These are phyloP conservation scores for Plasmopara halstedii DNA, from an alignment of 352 stramenopile genomes.

Conservation along the genomic window DNA sequence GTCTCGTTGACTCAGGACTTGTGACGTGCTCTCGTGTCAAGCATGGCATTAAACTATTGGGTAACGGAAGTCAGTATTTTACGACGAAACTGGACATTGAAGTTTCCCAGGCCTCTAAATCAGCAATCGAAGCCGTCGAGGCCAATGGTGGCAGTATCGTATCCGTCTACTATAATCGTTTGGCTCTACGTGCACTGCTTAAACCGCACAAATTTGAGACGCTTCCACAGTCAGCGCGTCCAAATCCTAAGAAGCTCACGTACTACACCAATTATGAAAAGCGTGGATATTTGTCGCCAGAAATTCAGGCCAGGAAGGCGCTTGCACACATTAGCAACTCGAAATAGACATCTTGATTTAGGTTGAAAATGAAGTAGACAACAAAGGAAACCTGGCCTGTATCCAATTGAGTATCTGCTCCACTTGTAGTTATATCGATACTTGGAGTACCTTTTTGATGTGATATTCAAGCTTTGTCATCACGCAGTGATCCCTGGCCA, in stretches of 20 bases:
- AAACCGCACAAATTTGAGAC: conserved; percentile 95
- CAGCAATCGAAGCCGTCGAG: conserved; percentile 94
- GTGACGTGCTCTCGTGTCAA: conserved; percentile 90
- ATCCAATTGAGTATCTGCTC: no score
- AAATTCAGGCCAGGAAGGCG: conserved; percentile 92
- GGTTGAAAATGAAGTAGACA: conserved; percentile 2
- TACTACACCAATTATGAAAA: conserved; percentile 97
- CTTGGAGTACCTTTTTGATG: conserved; percentile 9
- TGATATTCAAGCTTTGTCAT: neutral
- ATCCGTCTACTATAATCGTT: conserved; percentile 96
- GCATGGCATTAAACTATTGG: conserved; percentile 94
- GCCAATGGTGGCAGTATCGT: conserved; percentile 90
- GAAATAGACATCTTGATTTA: conserved; percentile 26
- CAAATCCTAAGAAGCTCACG: conserved; percentile 93
- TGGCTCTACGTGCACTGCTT: conserved; percentile 91
- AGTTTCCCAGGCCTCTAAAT: conserved; percentile 90
- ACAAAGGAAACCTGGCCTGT: no score
- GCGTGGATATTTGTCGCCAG: conserved; percentile 94
- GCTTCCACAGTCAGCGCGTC: conserved; percentile 89
- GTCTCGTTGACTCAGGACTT: conserved; percentile 81
- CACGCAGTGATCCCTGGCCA: conserved; percentile 3
- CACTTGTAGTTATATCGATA: no score
- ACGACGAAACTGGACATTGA: conserved; percentile 91
- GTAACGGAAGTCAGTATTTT: conserved; percentile 79
- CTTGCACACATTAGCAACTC: conserved; percentile 33